Base-by-base conservation (phyloP, 1,284 basidiomycete species). In the Leccinum fallax region DNA sequence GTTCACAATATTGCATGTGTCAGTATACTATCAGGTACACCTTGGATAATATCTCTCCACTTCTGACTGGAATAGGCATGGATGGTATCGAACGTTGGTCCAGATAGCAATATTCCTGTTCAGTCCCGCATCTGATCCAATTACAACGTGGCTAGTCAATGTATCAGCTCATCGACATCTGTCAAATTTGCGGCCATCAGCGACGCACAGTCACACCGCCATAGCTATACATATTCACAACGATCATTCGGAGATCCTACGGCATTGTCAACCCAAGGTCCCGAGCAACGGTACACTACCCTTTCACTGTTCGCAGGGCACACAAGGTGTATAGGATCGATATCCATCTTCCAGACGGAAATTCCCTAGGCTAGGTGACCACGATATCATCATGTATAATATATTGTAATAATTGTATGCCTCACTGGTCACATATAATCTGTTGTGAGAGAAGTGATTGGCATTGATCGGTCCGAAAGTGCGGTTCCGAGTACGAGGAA, bases 391-490 rank as follows among this genome's bases (percentile, higher is more conserved):
- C 21, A 48, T 43, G 49, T 63, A 55, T 55, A 24, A 34, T 51
- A 26, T 19, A 4, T 46, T 11, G 28, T 28, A 28, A 28, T 30
- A 30, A 30, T 30, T 30, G 28, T 36, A 66, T 66, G 55, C 36
- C 60, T 68, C 56, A 51, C 28, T 30, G 28, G 2, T 13, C 26
- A 65, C 48, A 40, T 55, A 60, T 30, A 61, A 66, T 1, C 54
- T 68, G 9, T 61, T 58, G 2, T 11, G 58, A 7, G 46, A 64
- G 16, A 69, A 64, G 36, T 57, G 67, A 54, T 48, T 67, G 56
- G 43, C 43, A 7, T 8, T 58, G 11, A 21, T 69, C 53, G 15
- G 38, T 19, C 66, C 65, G 24, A 66, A 64, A 53, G 26, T 59
- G 16, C 67, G 61, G 19, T 52, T 67, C 26, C 59, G 55, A 5